Evolutionary conservation across 768 basidiomycete species (phyloP), one percentile per base, ranked within the genome.

Genomic region (Pisolithus albus): DNA sequence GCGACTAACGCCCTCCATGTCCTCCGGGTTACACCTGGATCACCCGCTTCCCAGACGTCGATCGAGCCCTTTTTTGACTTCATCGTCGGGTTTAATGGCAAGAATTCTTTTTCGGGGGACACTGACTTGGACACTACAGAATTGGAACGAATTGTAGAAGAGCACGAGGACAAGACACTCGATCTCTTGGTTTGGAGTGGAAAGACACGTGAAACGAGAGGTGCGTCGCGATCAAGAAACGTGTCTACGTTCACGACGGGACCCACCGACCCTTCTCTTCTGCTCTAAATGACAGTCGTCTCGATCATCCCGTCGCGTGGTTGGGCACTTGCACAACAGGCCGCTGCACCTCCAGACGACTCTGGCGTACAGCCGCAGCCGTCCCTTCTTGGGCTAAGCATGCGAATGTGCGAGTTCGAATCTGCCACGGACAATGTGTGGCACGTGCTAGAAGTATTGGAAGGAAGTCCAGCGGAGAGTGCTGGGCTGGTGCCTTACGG

Each of bases 391-490:
- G 96, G 96, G 1, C 75, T 99, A 7, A 92, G 88, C 61, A 85
- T 98, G 81, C 81, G 95, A 19, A 79, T 97, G 63, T 99, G 96
- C 64, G 82, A 89, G 64, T 93, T 95, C 4, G 86, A 90, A 59
- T 76, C 80, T 47, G 88, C 95, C 15, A 73, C 90, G 18, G 92
- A 97, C 62, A 91, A 88, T 56, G 93, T 99, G 5, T 99, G 96
- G 94, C 96, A 98, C 68, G 92, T 99, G 38, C 75, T 99, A 43
- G 96, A 99, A 63, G 92, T 99, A 13, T 72, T 95, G 38, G 95
- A 99, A 67, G 95, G 92, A 19, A 90, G 87, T 56, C 96, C 96
- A 6, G 96, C 95, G 8, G 94, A 98, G 73, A 90, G 87, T 61
- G 92, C 93, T 6, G 95, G 94, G 3, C 80, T 98, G 10, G 96